A percentile compares a stretch with the other conserved stretches of the same genome.
Conservation (phyloP, 2,329 filamentous ascomycete species). For the Aciculosporium take region DNA sequence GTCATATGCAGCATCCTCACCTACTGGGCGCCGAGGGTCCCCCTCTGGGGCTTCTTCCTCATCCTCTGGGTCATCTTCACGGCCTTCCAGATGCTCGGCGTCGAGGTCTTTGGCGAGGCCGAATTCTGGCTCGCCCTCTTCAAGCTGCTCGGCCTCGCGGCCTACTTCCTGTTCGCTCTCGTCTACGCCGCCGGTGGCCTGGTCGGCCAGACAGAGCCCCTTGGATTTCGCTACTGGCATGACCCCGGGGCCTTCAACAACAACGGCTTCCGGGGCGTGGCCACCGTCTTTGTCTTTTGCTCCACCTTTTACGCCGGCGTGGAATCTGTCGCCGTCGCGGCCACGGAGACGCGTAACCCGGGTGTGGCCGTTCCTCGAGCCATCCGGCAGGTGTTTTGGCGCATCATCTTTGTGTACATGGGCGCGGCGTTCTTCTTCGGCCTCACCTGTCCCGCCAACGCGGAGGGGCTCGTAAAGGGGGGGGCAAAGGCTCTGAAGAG, state of each 20-base stretch:
- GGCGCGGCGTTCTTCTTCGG: slow-evolving; percentile 62
- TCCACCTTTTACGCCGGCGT: slow-evolving; percentile 59
- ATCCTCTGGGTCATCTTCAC: slow-evolving; percentile 64
- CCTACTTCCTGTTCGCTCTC: slow-evolving; percentile 62
- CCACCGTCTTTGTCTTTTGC: slow-evolving; percentile 54
- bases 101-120: slow-evolving; percentile 62
- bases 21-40: slow-evolving; percentile 49
- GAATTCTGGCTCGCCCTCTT: slow-evolving; percentile 68
- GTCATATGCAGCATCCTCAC: slow-evolving; percentile 50
- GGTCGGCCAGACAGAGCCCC: slow-evolving; percentile 36
- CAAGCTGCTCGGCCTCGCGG: slow-evolving; percentile 55
- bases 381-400: slow-evolving; percentile 46
- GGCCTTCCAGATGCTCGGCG: slow-evolving; percentile 54
- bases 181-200: slow-evolving; percentile 57
- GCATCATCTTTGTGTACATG: slow-evolving; percentile 51
- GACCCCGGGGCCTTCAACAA: slow-evolving; percentile 53
- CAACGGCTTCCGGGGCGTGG: slow-evolving; percentile 52
- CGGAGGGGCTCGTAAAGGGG: slow-evolving; percentile 46
- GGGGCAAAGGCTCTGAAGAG: slow-evolving; percentile 50
- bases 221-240: slow-evolving; percentile 61
- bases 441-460: slow-evolving; percentile 57
- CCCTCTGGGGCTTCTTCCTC: slow-evolving; percentile 53
- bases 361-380: slow-evolving; percentile 40
- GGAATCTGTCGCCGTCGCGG: slow-evolving; percentile 47
- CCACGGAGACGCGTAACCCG: slow-evolving; percentile 46